A percentile compares a stretch with the other conserved stretches of the same genome.
These are phyloP conservation scores for Lichtheimia ramosa DNA, from an alignment of 371 early-diverging fungal genomes.

Conservation along the genomic window DNA sequence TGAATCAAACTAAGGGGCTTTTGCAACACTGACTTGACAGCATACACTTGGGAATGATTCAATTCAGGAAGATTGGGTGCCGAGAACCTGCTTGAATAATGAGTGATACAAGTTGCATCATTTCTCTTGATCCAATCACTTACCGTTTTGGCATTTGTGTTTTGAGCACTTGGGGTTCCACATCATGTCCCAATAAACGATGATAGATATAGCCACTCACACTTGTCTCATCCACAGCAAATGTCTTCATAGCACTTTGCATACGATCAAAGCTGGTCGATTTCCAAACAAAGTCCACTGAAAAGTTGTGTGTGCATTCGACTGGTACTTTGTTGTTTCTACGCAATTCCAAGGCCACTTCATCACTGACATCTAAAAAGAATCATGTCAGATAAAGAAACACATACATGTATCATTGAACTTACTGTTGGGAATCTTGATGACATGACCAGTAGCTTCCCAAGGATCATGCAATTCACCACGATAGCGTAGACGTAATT, in stretches of 20 bases:
- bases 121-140: background rate
- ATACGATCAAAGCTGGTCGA: conserved; percentile 96
- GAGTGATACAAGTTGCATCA: background rate
- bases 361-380: conserved; percentile 80
- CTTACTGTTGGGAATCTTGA: conserved; percentile 92
- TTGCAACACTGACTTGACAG: conserved; percentile 89
- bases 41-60: conserved; percentile 97
- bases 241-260: conserved; percentile 93
- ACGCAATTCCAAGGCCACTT: conserved; percentile 86
- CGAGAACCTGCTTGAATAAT: conserved; percentile 53
- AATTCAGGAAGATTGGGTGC: conserved; percentile 94
- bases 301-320: conserved; percentile 91
- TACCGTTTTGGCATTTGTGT: conserved; percentile 81
- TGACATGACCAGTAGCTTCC: conserved; percentile 91
- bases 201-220: conserved; percentile 96
- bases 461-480: conserved; percentile 87
- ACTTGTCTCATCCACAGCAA: conserved; percentile 92
- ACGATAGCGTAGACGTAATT: conserved; percentile 85
- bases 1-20: conserved; percentile 96
- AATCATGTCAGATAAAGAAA: background rate
- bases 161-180: conserved; percentile 73
- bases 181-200: conserved; percentile 90
- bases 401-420: background rate
- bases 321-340: conserved; percentile 70
- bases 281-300: conserved; percentile 99